Base-by-base conservation (phyloP, 2,329 filamentous ascomycete species). In the Stagonosporopsis vannaccii region DNA sequence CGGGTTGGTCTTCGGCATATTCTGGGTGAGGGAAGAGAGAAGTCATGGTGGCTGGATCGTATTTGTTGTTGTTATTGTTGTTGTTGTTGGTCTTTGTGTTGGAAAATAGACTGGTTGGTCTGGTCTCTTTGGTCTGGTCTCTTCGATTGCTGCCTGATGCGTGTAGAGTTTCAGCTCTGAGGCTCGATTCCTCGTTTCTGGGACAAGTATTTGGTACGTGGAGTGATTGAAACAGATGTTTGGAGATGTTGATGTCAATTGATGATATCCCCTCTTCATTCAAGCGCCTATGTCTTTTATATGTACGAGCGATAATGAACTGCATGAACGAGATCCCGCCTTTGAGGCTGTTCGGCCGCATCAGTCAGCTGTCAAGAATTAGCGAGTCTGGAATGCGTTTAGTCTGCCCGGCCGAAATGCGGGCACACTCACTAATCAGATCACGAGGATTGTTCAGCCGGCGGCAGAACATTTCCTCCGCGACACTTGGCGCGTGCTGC, bases 1-100 rank as follows among this genome's bases (percentile, higher is more conserved):
- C 75, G 28, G 82, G 81, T 62, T 90, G 87, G 69, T 89, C 87
- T 75, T 90, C 87, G 26, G 85, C 85, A 70, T 86, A 86, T 46
- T 78, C 59, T 4, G 84, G 54, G 66, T 85, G 84, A 6, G 84
- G 84, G 70, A 77, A 79, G 69, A 82, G 80, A 54, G 81, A 81
- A 4, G 83, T 85, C 84, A 87, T 86, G 19, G 22, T 48, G 26
- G 40, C 6, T 20, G 19, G 30, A 4, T 19, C 6, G 9, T 32
- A 7, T 6, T 4, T 6, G 41, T 6, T 20, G 17, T 32, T 30
- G 3, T 17, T 20, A n/a, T n/a, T n/a, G n/a, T 4, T 6, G 41
- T 6, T 20, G 17, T 32, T 30, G 3, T 17, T 20, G 25, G 12
- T 6, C 19, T 32, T n/a, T 15, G 15, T 4, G 30, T 32, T n/a